Base-by-base conservation (phyloP, 805 yeast genomes). In the Metschnikowia bowlesiae region DNA sequence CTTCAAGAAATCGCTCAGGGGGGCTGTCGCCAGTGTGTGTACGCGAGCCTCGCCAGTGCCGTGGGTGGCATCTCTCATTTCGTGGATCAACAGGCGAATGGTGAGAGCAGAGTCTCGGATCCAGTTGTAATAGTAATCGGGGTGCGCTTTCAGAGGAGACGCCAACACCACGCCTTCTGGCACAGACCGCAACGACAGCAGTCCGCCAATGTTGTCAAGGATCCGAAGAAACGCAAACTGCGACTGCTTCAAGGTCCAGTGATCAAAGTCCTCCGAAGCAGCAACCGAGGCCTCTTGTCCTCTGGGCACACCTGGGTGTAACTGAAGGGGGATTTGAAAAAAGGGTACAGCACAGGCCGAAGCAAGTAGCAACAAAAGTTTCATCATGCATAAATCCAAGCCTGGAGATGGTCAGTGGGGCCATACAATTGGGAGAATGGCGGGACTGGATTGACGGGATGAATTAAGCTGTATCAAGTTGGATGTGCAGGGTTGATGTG, bases 41-140 rank as follows among this genome's bases (percentile, higher is more conserved):
- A 22, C 1, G 22, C 22, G 10, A 30, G 32, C 9, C 6, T 14
- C 6, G 34, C 14, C 10, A 10, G 10, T 13, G 10, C 16, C 6
- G 13, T 33, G 16, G 3, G 16, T 5, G 8, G 61, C 53, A 10
- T 84, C 87, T 31, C 73, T 73, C 53, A 83, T 69, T 55, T 74
- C 71, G 48, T 81, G 78, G 5, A 86, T 73, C 44, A 92, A 68
- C 0, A 95, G 74, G 49, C 80, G 79, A 39, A 85, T 75, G 0
- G 96, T 83, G 46, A 92, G 79, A 0, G 97, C 97, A 32, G 90
- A 82, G 65, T 92, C 98, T 62, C 98, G 77, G 4, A 82, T 77
- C 98, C 98, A 92, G 62, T 87, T 96, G 61, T 79, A 92, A 61
- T 81, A 90, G 67, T 92, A 92, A 67, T 92, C 78, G 0, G 98